Conservation (phyloP, 2,329 filamentous ascomycete genomes). For the Nemania sp. region DNA sequence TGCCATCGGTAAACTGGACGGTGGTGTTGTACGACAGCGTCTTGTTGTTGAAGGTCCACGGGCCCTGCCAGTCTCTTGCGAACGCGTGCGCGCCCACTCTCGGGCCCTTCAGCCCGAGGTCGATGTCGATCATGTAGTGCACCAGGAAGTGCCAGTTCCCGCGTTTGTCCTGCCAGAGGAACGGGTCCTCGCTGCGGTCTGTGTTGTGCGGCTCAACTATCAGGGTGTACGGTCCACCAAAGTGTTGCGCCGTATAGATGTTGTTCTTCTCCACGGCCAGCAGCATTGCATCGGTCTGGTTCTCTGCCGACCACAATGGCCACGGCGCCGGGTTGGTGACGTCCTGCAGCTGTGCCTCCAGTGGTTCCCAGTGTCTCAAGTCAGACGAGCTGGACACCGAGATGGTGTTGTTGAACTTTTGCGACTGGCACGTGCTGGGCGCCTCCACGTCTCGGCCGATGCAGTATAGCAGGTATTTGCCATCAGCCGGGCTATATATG, state of each 20-base stretch:
- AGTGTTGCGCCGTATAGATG: constrained; percentile 40
- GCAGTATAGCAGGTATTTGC: constrained; percentile 48
- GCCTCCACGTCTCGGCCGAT: constrained; percentile 45
- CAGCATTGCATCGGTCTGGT: constrained; percentile 37
- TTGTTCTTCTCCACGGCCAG: constrained; percentile 43
- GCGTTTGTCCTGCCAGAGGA: constrained; percentile 37
- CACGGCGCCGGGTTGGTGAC: constrained; percentile 48
- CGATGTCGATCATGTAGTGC: constrained; percentile 36
- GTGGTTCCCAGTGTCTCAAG: constrained; percentile 26
- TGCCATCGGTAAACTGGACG: constrained; percentile 46
- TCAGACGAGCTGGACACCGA: constrained; percentile 39
- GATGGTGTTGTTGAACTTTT: constrained; percentile 38
- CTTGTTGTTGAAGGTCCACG: constrained; percentile 33
- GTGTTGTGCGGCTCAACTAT: constrained; percentile 32
- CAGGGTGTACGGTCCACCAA: constrained; percentile 35
- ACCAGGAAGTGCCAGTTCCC: constrained; percentile 38
- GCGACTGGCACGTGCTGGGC: constrained; percentile 31
- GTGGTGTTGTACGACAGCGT: constrained; percentile 33
- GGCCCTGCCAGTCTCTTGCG: constrained; percentile 27
- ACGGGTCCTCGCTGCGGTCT: constrained; percentile 36
- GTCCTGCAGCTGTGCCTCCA: constrained; percentile 25
- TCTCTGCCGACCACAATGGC: constrained; percentile 39
- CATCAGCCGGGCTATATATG: constrained; percentile 49
- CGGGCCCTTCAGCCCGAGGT: constrained; percentile 32
- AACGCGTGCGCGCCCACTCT: constrained; percentile 34